Evolutionary conservation across 169 alveolate genomes (phyloP), one percentile per base, ranked within the genome.

Genomic region (Cryptosporidium meleagridis): DNA sequence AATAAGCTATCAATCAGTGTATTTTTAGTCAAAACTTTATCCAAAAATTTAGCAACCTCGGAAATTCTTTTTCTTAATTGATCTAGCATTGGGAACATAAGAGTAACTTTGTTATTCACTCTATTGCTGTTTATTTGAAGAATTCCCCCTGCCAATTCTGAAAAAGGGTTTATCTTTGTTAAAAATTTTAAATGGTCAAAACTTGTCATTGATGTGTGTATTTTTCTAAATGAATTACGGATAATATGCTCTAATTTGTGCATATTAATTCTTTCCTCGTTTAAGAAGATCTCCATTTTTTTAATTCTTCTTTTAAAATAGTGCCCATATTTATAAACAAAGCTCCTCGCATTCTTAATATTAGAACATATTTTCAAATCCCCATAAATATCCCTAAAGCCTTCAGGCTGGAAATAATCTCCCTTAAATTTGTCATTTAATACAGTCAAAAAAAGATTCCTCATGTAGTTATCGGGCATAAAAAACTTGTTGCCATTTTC

Each of bases 381-480:
- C 16, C 58, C 70, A 41, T 73, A 73, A 8, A 73, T 29, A 73
- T 73, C 86, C 39, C 84, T 69, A 16, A 69, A 69, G 9, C 58
- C 14, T 10, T 69, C 84, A 16, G 26, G 18, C 8, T 41, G 18
- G 14, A 12, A 9, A 21, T 23, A 2, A 18, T 16, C 5, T 0
- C 44, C 62, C 10, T 29, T 69, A 41, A 69, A 69, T 35, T 58
- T 44, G 39, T 53, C 68, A 59, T 73, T 55, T n/a, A 73, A 53
- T n/a, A 73, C 70, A 16, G 71, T 73, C 26, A 73, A 59, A 73
- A 73, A 73, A 9, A 59, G 23, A n/a, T 73, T 44, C 26, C 14
- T 73, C 70, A 73, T 73, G 21, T 37, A 53, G 33, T 73, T 73
- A 18, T 73, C 72, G 1, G 86, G 86, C 86, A 73, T 53, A 41